Percentiles rank a stretch among this genome's conserved stretches.
Evolutionary conservation across 2,329 filamentous ascomycete genomes (phyloP).

Genomic region (Xylariomycetidae sp.): DNA sequence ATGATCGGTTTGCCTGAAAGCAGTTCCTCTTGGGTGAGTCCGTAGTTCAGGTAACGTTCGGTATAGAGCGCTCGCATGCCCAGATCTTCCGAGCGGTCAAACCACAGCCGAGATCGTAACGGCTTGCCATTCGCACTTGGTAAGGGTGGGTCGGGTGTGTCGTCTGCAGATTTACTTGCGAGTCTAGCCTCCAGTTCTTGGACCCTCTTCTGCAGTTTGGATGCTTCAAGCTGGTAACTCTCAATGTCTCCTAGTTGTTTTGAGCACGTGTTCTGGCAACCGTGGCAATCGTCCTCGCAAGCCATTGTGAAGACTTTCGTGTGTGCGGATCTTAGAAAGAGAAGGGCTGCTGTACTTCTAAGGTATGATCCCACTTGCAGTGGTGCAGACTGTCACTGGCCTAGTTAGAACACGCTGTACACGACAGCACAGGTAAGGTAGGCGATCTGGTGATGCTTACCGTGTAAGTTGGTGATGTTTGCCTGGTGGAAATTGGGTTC

Average conservation of each 20-base stretch:
- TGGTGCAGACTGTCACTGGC: no score
- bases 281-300: conserved; percentile 12
- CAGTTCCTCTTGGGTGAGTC: conserved; percentile 41
- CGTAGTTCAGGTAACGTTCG: conserved; percentile 45
- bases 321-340: no score
- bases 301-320: no score
- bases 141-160: conserved; percentile 3
- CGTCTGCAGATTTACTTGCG: conserved; percentile 4
- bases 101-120: conserved; percentile 29
- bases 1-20: conserved; percentile 44
- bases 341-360: no score
- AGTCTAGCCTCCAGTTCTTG: conserved; percentile 18
- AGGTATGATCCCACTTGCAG: no score
- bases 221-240: conserved; percentile 19
- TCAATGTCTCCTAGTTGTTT: conserved; percentile 17
- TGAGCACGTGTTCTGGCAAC: conserved; percentile 8
- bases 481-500: no score
- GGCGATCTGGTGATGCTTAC: no score
- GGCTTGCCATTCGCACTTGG: conserved; percentile 3
- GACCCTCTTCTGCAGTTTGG: conserved; percentile 13
- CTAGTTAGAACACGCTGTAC: no score
- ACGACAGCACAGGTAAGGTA: no score
- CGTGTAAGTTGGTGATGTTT: no score
- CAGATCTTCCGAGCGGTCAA: conserved; percentile 34
- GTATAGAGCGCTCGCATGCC: conserved; percentile 41